phyloP scores from a whole-genome alignment of 768 basidiomycete genomes.

The Clavulina sp. region DNA sequence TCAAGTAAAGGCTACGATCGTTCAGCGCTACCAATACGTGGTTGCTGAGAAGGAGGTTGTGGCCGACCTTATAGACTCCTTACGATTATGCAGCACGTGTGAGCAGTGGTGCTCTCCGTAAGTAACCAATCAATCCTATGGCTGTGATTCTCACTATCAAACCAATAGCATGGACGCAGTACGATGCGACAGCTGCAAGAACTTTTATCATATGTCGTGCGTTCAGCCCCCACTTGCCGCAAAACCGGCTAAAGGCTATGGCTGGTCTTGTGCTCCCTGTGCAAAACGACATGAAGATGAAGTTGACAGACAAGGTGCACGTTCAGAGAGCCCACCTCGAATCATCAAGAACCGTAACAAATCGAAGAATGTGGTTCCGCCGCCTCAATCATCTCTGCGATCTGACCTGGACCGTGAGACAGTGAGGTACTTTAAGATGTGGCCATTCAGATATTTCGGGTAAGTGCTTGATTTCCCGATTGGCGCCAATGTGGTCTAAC shows the following conservation, averaged over 20 bases:
- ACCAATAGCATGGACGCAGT: slow-evolving; percentile 36
- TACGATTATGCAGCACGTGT: slow-evolving; percentile 77
- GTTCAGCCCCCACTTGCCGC: slow-evolving; percentile 78
- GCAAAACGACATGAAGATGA: slow-evolving; percentile 74
- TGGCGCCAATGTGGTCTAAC: not conserved
- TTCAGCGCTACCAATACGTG: slow-evolving; percentile 81
- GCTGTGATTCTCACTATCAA: slow-evolving; percentile 4
- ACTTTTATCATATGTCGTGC: slow-evolving; percentile 87
- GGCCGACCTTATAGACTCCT: slow-evolving; percentile 69
- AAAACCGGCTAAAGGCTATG: slow-evolving; percentile 91
- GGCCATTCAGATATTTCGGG: slow-evolving; percentile 97
- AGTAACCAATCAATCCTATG: slow-evolving; percentile 13
- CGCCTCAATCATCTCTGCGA: not conserved
- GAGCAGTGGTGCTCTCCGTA: slow-evolving; percentile 77
- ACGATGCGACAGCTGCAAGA: slow-evolving; percentile 81
- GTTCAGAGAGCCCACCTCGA: slow-evolving; percentile 32
- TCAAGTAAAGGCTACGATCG: slow-evolving; percentile 58
- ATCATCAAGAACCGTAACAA: not conserved
- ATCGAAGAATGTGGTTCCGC: not conserved
- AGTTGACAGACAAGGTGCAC: slow-evolving; percentile 57
- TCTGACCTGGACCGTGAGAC: slow-evolving; percentile 28
- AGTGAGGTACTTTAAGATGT: slow-evolving; percentile 77
- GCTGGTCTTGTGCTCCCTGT: slow-evolving; percentile 94
- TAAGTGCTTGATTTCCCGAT: slow-evolving; percentile 24
- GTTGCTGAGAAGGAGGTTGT: slow-evolving; percentile 89